Base-by-base conservation (phyloP, 2,329 filamentous ascomycete species). In the Emericellopsis atlantica region DNA sequence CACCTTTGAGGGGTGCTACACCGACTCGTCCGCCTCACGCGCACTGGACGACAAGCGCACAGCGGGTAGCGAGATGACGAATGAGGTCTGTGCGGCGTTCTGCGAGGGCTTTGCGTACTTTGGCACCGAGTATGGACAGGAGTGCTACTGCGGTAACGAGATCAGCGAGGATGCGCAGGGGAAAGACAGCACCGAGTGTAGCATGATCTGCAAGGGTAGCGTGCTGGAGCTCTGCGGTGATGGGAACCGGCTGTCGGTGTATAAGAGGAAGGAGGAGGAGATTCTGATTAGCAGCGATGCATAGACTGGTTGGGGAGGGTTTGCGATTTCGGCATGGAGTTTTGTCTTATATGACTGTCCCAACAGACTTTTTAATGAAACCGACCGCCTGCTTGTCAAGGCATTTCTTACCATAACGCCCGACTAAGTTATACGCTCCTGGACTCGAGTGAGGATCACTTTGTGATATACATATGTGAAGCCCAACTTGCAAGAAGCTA, bases 181-280 rank as follows among this genome's bases (percentile, higher is more conserved):
- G 40, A 58, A 52, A 5, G 44, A 54, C 3, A 48, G 42, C 21
- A 44, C 42, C 3, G 62, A 68, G 21, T 69, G 65, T 49, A 49
- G 43, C 5, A 66, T 69, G 60, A 45, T 55, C 15, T 69, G 65
- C 48, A 53, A 52, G 2, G 65, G 65, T 1, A 58, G 57, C 39
- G 47, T 42, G 11, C 36, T 40, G 2, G 52, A 66, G 51, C 60
- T 54, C 41, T 69, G 66, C 41, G 66, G 66, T 16, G 61, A 54
- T 6, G 53, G 57, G 3, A 58, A 59, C 43, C 51, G 64, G 43
- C 44, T 69, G 47, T 56, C 52, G 6, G 48, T 62, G 14, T 62
- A 61, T 34, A 53, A 49, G 40, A 55, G 53, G 51, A 49, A 50
- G 46, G 41, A 44, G 16, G 41, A 39, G 31, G 35, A 41, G 18